These are phyloP conservation scores for Ceratocystis destructans DNA, from an alignment of 2,329 filamentous ascomycete species.

Conservation along the genomic window DNA sequence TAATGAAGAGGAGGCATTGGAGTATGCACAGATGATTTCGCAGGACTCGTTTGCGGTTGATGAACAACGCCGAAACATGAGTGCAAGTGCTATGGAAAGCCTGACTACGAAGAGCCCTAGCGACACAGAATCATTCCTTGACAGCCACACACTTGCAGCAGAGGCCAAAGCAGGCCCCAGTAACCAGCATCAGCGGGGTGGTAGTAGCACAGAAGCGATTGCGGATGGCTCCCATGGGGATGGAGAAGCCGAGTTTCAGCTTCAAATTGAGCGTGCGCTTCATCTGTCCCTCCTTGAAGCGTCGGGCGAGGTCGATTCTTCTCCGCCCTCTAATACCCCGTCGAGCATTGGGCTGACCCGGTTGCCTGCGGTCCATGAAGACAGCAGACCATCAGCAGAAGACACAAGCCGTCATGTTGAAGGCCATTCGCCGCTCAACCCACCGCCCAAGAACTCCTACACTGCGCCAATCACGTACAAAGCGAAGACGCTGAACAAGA, in stretches of 20 bases:
- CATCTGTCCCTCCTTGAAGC: constrained; percentile 46
- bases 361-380: neutral
- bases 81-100: constrained; percentile 6
- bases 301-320: neutral
- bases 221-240: neutral
- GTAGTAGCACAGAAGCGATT: neutral
- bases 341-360: constrained; percentile 18
- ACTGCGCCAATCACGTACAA: constrained; percentile 9
- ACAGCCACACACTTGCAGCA: constrained; percentile 27
- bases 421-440: constrained; percentile 5
- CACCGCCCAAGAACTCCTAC: constrained; percentile 10
- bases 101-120: constrained; percentile 30
- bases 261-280: constrained; percentile 49
- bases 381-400: neutral
- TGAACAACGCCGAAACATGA: constrained; percentile 35
- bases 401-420: neutral
- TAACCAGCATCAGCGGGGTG: neutral
- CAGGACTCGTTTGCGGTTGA: constrained; percentile 46
- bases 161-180: constrained; percentile 22
- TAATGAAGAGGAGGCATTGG: constrained; percentile 51
- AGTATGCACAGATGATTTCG: constrained; percentile 53
- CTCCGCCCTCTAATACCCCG: neutral
- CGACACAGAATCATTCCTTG: constrained; percentile 37
- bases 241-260: constrained; percentile 43
- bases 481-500: constrained; percentile 3